Conservation (phyloP, 2,329 filamentous ascomycete species). For the Xylariaceae sp. region DNA sequence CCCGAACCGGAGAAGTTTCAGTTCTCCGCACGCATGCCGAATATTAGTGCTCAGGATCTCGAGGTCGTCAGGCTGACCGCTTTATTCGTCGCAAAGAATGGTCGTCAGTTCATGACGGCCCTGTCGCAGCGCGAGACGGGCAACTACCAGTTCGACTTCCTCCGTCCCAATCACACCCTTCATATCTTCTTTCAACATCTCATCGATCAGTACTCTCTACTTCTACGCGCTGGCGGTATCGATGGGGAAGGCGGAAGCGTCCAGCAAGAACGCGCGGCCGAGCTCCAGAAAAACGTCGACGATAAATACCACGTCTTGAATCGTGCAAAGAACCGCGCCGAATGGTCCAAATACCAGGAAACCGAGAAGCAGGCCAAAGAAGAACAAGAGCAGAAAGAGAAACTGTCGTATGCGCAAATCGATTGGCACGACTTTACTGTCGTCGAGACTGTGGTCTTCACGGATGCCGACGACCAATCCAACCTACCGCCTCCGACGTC, state of each 20-base stretch:
- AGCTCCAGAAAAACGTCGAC: conserved; percentile 69
- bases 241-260: conserved; percentile 64
- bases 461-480: conserved; percentile 78
- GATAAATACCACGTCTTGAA: conserved; percentile 78
- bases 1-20: conserved; percentile 81
- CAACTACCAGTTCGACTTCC: conserved; percentile 94
- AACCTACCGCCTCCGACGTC: conserved; percentile 86
- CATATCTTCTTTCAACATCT: conserved; percentile 93
- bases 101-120: conserved; percentile 84
- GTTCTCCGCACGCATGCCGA: conserved; percentile 95
- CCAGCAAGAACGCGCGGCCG: conserved; percentile 66
- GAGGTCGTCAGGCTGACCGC: conserved; percentile 73
- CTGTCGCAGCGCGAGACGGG: conserved; percentile 82
- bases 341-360: conserved; percentile 82
- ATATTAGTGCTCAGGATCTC: conserved; percentile 92
- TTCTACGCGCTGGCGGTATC: conserved; percentile 65
- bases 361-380: conserved; percentile 84
- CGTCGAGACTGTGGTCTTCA: conserved; percentile 91
- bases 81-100: conserved; percentile 88
- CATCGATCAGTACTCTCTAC: conserved; percentile 86
- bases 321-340: conserved; percentile 78
- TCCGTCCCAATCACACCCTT: conserved; percentile 90
- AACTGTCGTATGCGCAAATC: conserved; percentile 72
- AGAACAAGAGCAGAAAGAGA: conserved; percentile 79
- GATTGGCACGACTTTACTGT: conserved; percentile 98